These are phyloP conservation scores for Botrytis aclada DNA, from an alignment of 2,329 filamentous ascomycete species.

Conservation along the genomic window DNA sequence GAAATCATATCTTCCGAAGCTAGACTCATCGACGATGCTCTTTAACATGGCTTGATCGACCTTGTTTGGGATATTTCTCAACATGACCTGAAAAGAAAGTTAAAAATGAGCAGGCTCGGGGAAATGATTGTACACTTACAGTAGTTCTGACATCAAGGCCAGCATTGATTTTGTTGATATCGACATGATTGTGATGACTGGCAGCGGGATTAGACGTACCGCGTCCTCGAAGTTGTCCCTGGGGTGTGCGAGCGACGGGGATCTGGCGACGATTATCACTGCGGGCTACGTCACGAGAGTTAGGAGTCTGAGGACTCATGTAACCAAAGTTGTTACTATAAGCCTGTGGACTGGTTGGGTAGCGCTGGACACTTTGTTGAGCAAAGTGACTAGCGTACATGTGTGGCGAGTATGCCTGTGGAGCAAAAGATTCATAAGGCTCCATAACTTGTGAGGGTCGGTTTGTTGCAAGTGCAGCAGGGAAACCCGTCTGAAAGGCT, in stretches of 20 bases:
- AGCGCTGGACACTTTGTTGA: neutral
- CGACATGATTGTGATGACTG: conserved; percentile 60
- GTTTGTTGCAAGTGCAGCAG: neutral
- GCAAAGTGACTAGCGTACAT: neutral
- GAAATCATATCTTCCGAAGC: conserved; percentile 85
- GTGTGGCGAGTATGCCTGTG: conserved; percentile 2
- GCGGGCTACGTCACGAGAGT: conserved; percentile 19
- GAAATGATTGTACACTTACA: conserved; percentile 46
- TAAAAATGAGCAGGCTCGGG: conserved; percentile 7
- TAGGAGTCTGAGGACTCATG: conserved; percentile 20
- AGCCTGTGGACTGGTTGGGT: conserved; percentile 4
- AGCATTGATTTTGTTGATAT: conserved; percentile 56
- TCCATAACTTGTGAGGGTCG: conserved; percentile 10
- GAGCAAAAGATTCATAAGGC: neutral
- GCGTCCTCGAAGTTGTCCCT: conserved; percentile 40
- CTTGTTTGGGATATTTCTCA: conserved; percentile 92
- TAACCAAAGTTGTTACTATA: conserved; percentile 14
- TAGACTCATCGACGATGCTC: conserved; percentile 72
- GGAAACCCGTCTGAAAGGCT: conserved; percentile 9
- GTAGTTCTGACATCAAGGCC: conserved; percentile 74
- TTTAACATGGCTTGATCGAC: conserved; percentile 77
- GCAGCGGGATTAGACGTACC: conserved; percentile 42
- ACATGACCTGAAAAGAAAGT: conserved; percentile 66
- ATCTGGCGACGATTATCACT: conserved; percentile 39
- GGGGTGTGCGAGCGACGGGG: conserved; percentile 38